A percentile compares a stretch with the other conserved stretches of the same genome.
These are phyloP conservation scores for Aotearoamyces nothofagi DNA, from an alignment of 2,329 filamentous ascomycete genomes.

Conservation along the genomic window DNA sequence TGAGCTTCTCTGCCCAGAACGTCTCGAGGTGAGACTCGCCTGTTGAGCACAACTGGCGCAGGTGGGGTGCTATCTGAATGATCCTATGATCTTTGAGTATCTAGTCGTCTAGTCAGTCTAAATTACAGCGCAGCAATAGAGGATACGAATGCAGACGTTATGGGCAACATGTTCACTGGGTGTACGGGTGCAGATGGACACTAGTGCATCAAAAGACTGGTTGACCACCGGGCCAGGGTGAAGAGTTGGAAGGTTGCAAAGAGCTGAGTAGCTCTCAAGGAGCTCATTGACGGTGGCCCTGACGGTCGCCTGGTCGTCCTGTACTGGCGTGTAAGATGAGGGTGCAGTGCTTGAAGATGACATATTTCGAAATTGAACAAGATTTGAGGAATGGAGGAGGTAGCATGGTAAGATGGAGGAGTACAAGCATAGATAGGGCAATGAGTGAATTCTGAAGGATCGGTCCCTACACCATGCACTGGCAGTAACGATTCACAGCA, in stretches of 20 bases:
- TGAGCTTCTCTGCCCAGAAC: constrained; percentile 26
- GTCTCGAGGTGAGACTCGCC: constrained; percentile 30
- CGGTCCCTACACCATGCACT: too few relatives aligned
- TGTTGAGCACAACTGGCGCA: constrained; percentile 26
- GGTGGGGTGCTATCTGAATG: constrained; percentile 19
- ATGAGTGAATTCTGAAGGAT: too few relatives aligned
- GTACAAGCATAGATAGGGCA: too few relatives aligned
- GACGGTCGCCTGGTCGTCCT: too few relatives aligned
- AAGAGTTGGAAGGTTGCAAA: constrained; percentile 8
- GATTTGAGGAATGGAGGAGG: too few relatives aligned
- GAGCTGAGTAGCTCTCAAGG: background rate
- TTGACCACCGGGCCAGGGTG: constrained; percentile 20
- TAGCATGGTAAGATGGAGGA: too few relatives aligned
- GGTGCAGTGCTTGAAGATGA: too few relatives aligned
- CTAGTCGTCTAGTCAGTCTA: constrained; percentile 10
- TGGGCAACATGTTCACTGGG: constrained; percentile 11
- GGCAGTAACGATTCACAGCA: too few relatives aligned
- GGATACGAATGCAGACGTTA: constrained; percentile 8
- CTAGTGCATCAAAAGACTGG: constrained; percentile 21
- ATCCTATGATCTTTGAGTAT: constrained; percentile 20
- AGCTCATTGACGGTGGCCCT: constrained; percentile 1
- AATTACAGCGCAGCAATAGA: background rate
- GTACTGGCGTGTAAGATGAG: too few relatives aligned
- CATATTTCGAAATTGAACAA: too few relatives aligned
- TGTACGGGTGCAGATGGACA: constrained; percentile 20